Percentiles rank a stretch among this genome's conserved stretches.
phyloP scores from a whole-genome alignment of 2,329 filamentous ascomycete genomes.

The Drechslerella coelobrocha region DNA sequence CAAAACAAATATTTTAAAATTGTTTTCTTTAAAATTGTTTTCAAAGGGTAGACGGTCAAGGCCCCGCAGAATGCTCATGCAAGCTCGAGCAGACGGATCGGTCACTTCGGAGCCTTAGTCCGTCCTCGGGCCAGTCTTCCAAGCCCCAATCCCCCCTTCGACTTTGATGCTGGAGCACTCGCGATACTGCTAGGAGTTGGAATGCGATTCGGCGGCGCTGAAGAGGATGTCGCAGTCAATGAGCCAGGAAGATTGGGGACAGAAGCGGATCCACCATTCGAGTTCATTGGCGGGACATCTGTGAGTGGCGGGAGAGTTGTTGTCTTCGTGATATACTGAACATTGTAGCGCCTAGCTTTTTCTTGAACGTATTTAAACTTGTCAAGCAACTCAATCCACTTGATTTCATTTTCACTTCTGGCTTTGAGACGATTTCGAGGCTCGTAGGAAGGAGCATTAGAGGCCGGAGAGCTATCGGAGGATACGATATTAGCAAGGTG shows the following conservation, averaged over 20 bases:
- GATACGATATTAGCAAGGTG: not conserved
- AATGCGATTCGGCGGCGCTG: constrained; percentile 40
- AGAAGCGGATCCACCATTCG: constrained; percentile 32
- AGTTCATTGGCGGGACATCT: constrained; percentile 15
- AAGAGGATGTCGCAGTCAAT: constrained; percentile 9
- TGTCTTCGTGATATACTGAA: constrained; percentile 51
- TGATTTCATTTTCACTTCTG: constrained; percentile 81
- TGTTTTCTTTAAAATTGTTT: not conserved
- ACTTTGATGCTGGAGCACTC: constrained; percentile 26
- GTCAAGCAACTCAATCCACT: constrained; percentile 90
- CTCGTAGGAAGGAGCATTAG: constrained; percentile 64
- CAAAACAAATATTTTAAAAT: not conserved
- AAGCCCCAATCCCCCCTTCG: constrained; percentile 39
- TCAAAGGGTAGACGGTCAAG: not conserved
- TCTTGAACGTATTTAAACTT: constrained; percentile 95
- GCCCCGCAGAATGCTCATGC: too few relatives aligned
- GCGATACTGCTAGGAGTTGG: constrained; percentile 42
- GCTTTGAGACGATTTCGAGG: constrained; percentile 78
- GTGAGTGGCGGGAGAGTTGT: constrained; percentile 42
- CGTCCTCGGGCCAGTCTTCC: constrained; percentile 35
- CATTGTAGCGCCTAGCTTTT: constrained; percentile 68
- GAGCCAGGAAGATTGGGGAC: constrained; percentile 9
- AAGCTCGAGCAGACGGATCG: too few relatives aligned
- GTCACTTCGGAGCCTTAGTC: constrained; percentile 35
- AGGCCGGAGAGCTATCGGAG: constrained; percentile 10